A percentile compares a stretch with the other conserved stretches of the same genome.
Conservation (phyloP, 2,329 filamentous ascomycete genomes). For the Pleurostoma richardsiae region DNA sequence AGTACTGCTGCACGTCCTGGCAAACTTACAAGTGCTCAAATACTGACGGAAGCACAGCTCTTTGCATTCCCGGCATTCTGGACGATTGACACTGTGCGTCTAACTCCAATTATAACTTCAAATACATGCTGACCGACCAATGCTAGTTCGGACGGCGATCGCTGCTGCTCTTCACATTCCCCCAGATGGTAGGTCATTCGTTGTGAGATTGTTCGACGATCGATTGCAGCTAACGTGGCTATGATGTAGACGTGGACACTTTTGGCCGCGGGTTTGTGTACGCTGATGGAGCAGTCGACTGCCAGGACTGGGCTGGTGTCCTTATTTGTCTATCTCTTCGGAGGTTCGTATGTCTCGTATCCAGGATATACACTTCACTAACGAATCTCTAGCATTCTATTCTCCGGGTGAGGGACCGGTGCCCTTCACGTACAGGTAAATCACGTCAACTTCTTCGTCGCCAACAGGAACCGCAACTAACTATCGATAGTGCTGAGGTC, state of each 20-base stretch:
- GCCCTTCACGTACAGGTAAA: conserved; percentile 52
- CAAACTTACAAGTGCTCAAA: too few relatives aligned
- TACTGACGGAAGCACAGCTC: too few relatives aligned
- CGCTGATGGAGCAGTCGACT: conserved; percentile 32
- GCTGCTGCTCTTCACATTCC: conserved; percentile 61
- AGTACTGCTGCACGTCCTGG: too few relatives aligned
- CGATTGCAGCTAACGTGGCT: too few relatives aligned
- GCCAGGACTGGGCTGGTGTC: conserved; percentile 41
- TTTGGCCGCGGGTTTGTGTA: conserved; percentile 41
- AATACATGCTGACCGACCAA: too few relatives aligned
- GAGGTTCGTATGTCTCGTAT: background rate
- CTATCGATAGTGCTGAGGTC: conserved; percentile 51
- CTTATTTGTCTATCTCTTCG: conserved; percentile 19
- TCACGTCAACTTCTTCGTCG: too few relatives aligned
- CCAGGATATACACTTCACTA: too few relatives aligned
- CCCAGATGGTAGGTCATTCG: conserved; percentile 14
- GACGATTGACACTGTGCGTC: conserved; percentile 22
- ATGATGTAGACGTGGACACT: background rate
- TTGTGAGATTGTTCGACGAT: too few relatives aligned
- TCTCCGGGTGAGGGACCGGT: conserved; percentile 63
- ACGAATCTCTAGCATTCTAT: conserved; percentile 36
- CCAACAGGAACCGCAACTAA: too few relatives aligned
- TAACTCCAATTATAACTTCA: background rate
- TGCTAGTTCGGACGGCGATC: conserved; percentile 49
- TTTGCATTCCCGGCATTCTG: conserved; percentile 22